A percentile compares a stretch with the other conserved stretches of the same genome.
phyloP scores from a whole-genome alignment of 441 rosid species.

The Manihot esculenta region DNA sequence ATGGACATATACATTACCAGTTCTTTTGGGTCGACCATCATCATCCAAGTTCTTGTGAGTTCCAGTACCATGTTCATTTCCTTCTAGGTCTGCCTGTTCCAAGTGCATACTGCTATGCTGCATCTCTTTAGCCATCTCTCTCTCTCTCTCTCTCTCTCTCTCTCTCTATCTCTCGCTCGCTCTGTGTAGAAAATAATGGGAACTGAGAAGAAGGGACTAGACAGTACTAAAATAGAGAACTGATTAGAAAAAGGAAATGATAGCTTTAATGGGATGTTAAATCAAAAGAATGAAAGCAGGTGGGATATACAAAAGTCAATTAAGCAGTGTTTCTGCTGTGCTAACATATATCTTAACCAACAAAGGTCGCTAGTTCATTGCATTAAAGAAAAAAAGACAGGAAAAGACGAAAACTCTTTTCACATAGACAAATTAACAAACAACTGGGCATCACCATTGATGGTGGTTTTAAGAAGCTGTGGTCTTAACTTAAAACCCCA shows the following conservation, averaged over 20 bases:
- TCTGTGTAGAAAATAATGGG: no score
- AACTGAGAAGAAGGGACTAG: no score
- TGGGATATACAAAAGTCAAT: no score
- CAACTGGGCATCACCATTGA: no score
- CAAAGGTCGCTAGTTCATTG: no score
- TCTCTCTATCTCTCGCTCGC: no score
- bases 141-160: conserved; percentile 9
- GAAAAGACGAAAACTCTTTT: background rate
- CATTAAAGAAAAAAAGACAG: no score
- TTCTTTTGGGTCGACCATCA: conserved; percentile 52
- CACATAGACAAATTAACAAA: no score
- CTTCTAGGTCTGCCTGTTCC: conserved; percentile 36
- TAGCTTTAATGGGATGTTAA: background rate
- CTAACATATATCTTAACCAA: background rate
- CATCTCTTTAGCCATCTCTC: conserved; percentile 38
- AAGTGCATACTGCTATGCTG: conserved; percentile 39
- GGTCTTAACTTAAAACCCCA: background rate
- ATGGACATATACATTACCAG: conserved; percentile 35
- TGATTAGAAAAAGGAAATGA: no score
- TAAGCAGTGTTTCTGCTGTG: conserved; percentile 4
- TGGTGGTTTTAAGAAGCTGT: no score
- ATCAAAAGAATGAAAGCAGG: no score
- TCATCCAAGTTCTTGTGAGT: conserved; percentile 48
- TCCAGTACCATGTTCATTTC: conserved; percentile 20
- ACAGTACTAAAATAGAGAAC: background rate